phyloP scores from a whole-genome alignment of 805 yeast species.

The Saturnispora gosingensis region DNA sequence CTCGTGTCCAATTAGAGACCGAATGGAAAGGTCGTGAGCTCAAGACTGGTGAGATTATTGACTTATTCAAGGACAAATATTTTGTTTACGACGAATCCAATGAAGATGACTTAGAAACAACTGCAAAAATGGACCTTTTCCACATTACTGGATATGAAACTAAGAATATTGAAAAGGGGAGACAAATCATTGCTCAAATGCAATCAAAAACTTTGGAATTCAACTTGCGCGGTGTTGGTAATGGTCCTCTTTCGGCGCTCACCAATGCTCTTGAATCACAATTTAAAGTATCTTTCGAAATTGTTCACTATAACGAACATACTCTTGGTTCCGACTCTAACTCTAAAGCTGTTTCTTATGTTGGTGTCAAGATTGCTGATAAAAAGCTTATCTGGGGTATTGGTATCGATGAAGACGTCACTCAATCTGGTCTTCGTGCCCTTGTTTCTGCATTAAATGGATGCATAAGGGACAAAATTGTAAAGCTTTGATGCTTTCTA shows the following conservation, averaged over 20 bases:
- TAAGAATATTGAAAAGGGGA: slow-evolving; percentile 30
- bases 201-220: slow-evolving; percentile 28
- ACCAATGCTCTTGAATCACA: slow-evolving; percentile 46
- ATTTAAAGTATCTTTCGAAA: slow-evolving; percentile 45
- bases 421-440: slow-evolving; percentile 45
- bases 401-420: slow-evolving; percentile 48
- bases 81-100: slow-evolving; percentile 24
- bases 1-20: slow-evolving; percentile 58
- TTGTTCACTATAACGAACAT: slow-evolving; percentile 68
- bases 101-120: slow-evolving; percentile 12
- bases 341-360: slow-evolving; percentile 70
- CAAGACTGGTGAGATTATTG: slow-evolving; percentile 51
- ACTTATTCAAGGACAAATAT: slow-evolving; percentile 55
- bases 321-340: slow-evolving; percentile 66
- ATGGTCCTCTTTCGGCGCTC: slow-evolving; percentile 78
- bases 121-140: slow-evolving; percentile 15
- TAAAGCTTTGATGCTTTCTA: slow-evolving; percentile 8
- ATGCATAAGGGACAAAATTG: slow-evolving; percentile 18
- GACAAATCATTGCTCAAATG: slow-evolving; percentile 40
- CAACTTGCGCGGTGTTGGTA: slow-evolving; percentile 52
- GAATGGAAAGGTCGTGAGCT: slow-evolving; percentile 68
- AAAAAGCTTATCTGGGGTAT: slow-evolving; percentile 40
- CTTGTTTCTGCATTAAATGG: slow-evolving; percentile 38
- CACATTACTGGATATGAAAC: slow-evolving; percentile 21
- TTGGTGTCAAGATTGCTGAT: slow-evolving; percentile 19